A percentile compares a stretch with the other conserved stretches of the same genome.
phyloP scores from a whole-genome alignment of 495 filamentous ascomycete species.

The Neurospora sp. region DNA sequence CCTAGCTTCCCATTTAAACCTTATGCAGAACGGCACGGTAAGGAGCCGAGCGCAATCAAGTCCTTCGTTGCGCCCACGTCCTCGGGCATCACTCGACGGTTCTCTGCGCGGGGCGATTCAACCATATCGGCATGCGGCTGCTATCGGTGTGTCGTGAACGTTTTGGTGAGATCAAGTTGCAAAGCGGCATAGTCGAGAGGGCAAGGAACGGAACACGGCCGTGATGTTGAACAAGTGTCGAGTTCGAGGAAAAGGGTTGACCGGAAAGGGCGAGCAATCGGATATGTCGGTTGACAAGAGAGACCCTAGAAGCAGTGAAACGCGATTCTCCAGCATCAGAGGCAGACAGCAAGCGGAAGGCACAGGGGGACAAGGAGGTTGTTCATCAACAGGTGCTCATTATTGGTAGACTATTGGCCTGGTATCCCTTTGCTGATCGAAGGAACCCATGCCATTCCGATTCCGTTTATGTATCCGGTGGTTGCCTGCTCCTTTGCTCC shows the following conservation, averaged over 20 bases:
- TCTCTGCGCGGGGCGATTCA: neutral
- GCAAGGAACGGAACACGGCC: neutral
- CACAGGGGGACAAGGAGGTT: neutral
- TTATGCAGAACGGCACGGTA: neutral
- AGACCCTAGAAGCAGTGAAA: neutral
- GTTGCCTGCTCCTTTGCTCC: slow-evolving; percentile 7
- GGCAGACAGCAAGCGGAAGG: neutral
- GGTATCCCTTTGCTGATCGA: slow-evolving; percentile 11
- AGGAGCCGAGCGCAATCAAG: neutral
- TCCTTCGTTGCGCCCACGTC: neutral
- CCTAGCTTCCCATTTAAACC: neutral
- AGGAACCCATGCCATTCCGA: slow-evolving; percentile 12
- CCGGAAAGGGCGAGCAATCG: too few relatives aligned
- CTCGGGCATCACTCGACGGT: neutral
- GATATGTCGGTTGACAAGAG: neutral
- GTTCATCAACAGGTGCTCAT: slow-evolving; percentile 21
- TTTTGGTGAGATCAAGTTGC: neutral
- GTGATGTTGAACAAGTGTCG: neutral
- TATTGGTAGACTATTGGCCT: slow-evolving; percentile 25
- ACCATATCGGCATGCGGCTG: neutral
- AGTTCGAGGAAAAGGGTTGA: neutral
- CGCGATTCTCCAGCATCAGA: neutral
- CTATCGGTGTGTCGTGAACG: neutral
- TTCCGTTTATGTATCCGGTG: slow-evolving; percentile 12
- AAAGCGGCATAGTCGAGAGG: neutral